phyloP scores from a whole-genome alignment of 768 basidiomycete genomes.

The Paxillus involutus region DNA sequence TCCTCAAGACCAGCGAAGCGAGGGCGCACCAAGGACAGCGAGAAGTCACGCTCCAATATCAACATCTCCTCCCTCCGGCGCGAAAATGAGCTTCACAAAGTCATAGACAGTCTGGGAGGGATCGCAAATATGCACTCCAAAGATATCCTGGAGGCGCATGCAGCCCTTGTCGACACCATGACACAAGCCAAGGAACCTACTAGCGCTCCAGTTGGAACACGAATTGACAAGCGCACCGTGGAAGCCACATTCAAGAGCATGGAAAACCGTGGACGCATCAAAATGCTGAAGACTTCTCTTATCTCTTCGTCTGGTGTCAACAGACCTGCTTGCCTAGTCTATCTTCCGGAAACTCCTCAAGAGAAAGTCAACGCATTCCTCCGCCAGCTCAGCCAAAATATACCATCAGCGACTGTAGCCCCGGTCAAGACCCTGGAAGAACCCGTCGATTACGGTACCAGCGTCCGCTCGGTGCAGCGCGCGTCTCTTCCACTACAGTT shows the following conservation, averaged over 20 bases:
- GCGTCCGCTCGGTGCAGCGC: conserved; percentile 28
- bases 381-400: conserved; percentile 44
- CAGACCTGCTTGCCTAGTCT: conserved; percentile 60
- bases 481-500: conserved; percentile 42
- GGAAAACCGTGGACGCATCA: conserved; percentile 67
- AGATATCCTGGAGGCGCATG: conserved; percentile 69
- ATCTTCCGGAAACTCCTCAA: conserved; percentile 59
- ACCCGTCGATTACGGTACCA: conserved; percentile 54
- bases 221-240: conserved; percentile 73
- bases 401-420: conserved; percentile 26
- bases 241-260: conserved; percentile 57
- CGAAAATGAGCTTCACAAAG: conserved; percentile 74
- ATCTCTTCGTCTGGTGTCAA: conserved; percentile 56
- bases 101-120: conserved; percentile 67
- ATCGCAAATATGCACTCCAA: conserved; percentile 64
- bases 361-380: conserved; percentile 60
- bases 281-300: conserved; percentile 65
- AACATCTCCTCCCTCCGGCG: conserved; percentile 80
- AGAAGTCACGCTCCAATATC: conserved; percentile 36
- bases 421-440: conserved; percentile 53
- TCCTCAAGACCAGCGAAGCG: conserved; percentile 22
- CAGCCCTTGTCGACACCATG: conserved; percentile 58
- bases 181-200: conserved; percentile 62
- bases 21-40: conserved; percentile 11
- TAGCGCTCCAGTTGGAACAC: conserved; percentile 67